These are phyloP conservation scores for Ophioceras dolichostomum DNA, from an alignment of 2,329 filamentous ascomycete species.

Conservation along the genomic window DNA sequence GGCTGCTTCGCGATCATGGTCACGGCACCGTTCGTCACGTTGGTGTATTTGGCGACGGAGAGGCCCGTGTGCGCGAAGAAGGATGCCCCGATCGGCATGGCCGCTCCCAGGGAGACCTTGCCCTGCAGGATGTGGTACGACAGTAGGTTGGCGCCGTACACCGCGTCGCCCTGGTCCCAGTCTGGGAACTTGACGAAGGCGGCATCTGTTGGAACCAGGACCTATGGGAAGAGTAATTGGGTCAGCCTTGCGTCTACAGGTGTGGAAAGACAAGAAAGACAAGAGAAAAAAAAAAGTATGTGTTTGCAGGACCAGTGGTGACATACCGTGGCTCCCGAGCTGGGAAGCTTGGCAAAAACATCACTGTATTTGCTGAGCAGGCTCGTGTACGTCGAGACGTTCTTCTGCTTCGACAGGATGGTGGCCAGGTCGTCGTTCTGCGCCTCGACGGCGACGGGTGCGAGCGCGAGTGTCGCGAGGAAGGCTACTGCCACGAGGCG, in stretches of 20 bases:
- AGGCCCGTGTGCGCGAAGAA: slow-evolving; percentile 31
- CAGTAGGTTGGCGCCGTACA: slow-evolving; percentile 36
- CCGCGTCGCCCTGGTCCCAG: slow-evolving; percentile 29
- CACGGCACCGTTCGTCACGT: slow-evolving; percentile 36
- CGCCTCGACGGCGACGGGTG: background rate
- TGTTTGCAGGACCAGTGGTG: too few species aligned
- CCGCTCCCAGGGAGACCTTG: slow-evolving; percentile 27
- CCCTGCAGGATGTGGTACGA: slow-evolving; percentile 50
- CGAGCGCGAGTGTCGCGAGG: background rate
- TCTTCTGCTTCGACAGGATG: slow-evolving; percentile 23
- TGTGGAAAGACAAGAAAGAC: too few species aligned
- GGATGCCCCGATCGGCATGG: slow-evolving; percentile 22
- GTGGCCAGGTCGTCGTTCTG: slow-evolving; percentile 21
- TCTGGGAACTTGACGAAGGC: slow-evolving; percentile 43
- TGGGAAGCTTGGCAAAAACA: slow-evolving; percentile 29
- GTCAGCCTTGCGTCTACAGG: background rate
- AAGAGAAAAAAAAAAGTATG: too few species aligned
- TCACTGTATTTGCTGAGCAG: slow-evolving; percentile 33
- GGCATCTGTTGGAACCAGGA: slow-evolving; percentile 45
- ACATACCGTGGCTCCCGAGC: slow-evolving; percentile 30
- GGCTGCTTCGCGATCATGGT: slow-evolving; percentile 32
- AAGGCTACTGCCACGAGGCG: background rate
- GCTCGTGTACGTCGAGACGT: slow-evolving; percentile 29
- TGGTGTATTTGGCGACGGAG: slow-evolving; percentile 26
- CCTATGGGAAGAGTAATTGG: slow-evolving; percentile 14